Percentiles rank a stretch among this genome's conserved stretches.
These are phyloP conservation scores for Diversispora eburnea DNA, from an alignment of 192 early-diverging fungal species.

Conservation along the genomic window DNA sequence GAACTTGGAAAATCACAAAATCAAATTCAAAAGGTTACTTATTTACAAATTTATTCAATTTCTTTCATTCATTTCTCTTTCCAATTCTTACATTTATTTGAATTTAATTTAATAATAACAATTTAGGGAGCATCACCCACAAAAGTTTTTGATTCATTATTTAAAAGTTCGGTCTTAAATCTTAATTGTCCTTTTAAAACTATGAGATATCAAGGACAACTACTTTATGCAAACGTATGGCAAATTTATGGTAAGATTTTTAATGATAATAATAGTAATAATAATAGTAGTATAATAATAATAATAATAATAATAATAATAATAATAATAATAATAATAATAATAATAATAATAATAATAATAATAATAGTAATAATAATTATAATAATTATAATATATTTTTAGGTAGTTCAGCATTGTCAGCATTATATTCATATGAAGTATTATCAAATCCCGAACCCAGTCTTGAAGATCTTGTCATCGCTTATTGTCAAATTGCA, in stretches of 20 bases:
- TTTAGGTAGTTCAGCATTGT: neutral
- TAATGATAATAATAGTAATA: neutral
- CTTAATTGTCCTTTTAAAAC: constrained; percentile 10
- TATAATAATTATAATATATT: neutral
- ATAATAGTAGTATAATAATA: neutral
- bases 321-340: neutral
- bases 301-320: neutral
- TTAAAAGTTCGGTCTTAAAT: constrained; percentile 22
- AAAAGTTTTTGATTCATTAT: constrained; percentile 23
- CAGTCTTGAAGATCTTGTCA: constrained; percentile 22
- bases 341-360: neutral
- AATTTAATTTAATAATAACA: neutral
- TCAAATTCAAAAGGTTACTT: constrained; percentile 19
- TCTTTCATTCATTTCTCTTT: no score
- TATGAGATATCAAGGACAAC: constrained; percentile 11
- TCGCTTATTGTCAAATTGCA: constrained; percentile 25
- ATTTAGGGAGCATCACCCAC: constrained; percentile 22
- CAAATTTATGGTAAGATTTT: constrained; percentile 25
- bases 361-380: neutral
- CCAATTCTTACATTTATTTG: neutral
- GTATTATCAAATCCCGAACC: neutral
- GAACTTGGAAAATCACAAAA: constrained; percentile 27
- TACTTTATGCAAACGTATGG: constrained; percentile 19
- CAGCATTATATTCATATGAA: constrained; percentile 12
- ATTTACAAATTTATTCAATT: neutral